Evolutionary conservation across 495 filamentous ascomycete species (phyloP).

Genomic region (Aspergillus taichungensis): DNA sequence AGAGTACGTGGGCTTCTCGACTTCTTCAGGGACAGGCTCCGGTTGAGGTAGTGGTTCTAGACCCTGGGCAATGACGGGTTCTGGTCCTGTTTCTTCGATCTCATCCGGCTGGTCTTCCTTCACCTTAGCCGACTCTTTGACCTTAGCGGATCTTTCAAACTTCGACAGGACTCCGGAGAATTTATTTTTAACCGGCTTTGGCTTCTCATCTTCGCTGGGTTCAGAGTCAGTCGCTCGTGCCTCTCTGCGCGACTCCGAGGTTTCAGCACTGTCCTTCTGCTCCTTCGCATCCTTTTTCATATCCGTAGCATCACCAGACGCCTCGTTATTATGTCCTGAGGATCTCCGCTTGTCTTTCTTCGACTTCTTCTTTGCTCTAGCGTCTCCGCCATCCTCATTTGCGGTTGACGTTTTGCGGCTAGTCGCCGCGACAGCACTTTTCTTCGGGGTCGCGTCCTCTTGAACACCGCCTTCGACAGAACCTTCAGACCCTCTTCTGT

Average conservation of each 20-base stretch:
- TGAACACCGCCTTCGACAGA: conserved; percentile 10
- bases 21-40: conserved; percentile 44
- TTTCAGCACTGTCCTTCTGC: not conserved
- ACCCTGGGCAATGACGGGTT: conserved; percentile 49
- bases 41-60: conserved; percentile 75
- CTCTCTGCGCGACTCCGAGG: conserved; percentile 1
- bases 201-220: conserved; percentile 3
- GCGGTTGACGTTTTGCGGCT: conserved; percentile 16
- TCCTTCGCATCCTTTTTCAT: conserved; percentile 5
- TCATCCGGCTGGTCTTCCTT: conserved; percentile 16
- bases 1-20: conserved; percentile 37
- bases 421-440: conserved; percentile 21
- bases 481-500: conserved; percentile 15
- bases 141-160: conserved; percentile 35
- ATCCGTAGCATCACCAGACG: conserved; percentile 14
- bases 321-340: conserved; percentile 6
- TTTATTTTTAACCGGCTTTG: conserved; percentile 23
- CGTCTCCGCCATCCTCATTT: conserved; percentile 10
- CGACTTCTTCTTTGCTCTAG: conserved; percentile 20
- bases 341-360: conserved; percentile 21
- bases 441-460: conserved; percentile 17
- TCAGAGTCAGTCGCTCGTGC: not conserved
- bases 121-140: conserved; percentile 20
- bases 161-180: conserved; percentile 37
- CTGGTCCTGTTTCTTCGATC: conserved; percentile 13